Percentiles rank a stretch among this genome's conserved stretches.
phyloP scores from a whole-genome alignment of 2,329 filamentous ascomycete species.

The Teratosphaeriaceae sp. region DNA sequence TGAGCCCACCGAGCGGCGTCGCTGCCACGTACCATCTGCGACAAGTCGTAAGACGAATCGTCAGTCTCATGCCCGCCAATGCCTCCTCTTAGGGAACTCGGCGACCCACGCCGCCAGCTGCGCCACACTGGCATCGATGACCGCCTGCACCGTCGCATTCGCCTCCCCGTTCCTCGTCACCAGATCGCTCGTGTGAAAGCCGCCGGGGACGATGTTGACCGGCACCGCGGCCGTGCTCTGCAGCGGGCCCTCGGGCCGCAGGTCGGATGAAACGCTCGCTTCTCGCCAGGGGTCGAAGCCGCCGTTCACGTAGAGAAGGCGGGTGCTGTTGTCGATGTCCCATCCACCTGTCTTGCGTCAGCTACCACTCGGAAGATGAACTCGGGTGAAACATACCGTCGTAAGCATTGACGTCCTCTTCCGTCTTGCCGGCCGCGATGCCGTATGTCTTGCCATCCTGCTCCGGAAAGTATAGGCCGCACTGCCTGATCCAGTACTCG shows the following conservation, averaged over 20 bases:
- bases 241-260: slow-evolving; percentile 50
- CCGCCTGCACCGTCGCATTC: slow-evolving; percentile 42
- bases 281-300: slow-evolving; percentile 54
- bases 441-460: slow-evolving; percentile 35
- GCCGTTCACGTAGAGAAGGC: slow-evolving; percentile 54
- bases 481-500: slow-evolving; percentile 52
- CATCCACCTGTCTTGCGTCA: no score
- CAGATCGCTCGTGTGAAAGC: slow-evolving; percentile 52
- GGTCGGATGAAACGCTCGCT: slow-evolving; percentile 42
- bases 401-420: slow-evolving; percentile 43
- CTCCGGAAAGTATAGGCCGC: slow-evolving; percentile 48
- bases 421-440: slow-evolving; percentile 42
- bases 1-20: no score
- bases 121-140: slow-evolving; percentile 45
- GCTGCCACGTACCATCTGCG: no score
- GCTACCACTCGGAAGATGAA: no score
- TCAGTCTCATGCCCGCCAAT: slow-evolving; percentile 15
- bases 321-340: slow-evolving; percentile 41
- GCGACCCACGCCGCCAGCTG: slow-evolving; percentile 50
- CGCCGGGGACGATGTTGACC: slow-evolving; percentile 47
- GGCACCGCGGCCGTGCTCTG: slow-evolving; percentile 42
- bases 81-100: slow-evolving; percentile 33
- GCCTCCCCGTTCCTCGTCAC: slow-evolving; percentile 38
- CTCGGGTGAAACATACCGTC: no score
- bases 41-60: no score